phyloP scores from a whole-genome alignment of 306 rosid genomes.

The Lotus japonicus region DNA sequence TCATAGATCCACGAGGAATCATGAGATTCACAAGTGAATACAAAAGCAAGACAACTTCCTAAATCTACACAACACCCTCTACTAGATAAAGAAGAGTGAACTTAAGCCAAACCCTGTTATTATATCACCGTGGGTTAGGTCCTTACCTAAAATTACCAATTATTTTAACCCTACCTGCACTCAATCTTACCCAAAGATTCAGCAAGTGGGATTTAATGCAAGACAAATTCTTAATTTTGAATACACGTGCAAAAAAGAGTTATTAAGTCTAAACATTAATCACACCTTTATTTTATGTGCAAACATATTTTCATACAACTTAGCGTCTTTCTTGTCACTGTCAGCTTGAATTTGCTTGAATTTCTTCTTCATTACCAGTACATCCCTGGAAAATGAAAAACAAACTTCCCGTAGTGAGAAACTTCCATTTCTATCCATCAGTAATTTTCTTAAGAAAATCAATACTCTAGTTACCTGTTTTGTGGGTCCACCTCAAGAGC shows the following conservation, averaged over 20 bases:
- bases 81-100: not conserved
- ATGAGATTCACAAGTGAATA: no score
- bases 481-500: slow-evolving; percentile 66
- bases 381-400: slow-evolving; percentile 42
- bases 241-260: not conserved
- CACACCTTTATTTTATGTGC: slow-evolving; percentile 23
- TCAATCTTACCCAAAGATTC: not conserved
- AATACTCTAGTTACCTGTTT: slow-evolving; percentile 38
- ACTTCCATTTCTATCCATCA: not conserved
- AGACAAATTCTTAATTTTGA: not conserved
- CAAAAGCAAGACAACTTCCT: no score
- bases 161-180: no score
- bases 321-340: slow-evolving; percentile 54
- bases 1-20: no score
- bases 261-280: not conserved
- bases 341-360: slow-evolving; percentile 59
- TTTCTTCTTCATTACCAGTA: slow-evolving; percentile 45
- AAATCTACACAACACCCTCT: not conserved
- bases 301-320: slow-evolving; percentile 53
- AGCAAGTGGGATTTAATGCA: not conserved
- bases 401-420: not conserved
- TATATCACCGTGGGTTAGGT: no score
- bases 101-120: no score
- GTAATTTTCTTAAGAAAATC: not conserved
- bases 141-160: no score